Evolutionary conservation across 2,329 filamentous ascomycete genomes (phyloP).

Genomic region (Fusarium secorum): DNA sequence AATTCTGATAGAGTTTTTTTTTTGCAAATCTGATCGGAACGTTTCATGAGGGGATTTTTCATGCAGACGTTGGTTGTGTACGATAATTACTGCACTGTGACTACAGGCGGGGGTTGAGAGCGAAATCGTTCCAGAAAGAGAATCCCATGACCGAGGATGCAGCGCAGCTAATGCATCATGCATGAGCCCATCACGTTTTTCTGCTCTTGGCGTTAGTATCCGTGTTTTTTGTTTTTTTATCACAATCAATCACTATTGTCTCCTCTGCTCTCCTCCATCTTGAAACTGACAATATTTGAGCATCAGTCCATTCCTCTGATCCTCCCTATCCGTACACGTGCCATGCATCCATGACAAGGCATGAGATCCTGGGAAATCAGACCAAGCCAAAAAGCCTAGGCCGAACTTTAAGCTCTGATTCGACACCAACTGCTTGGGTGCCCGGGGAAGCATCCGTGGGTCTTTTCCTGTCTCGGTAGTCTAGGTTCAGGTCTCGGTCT

Average conservation of each 20-base stretch:
- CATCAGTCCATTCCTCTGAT: not conserved
- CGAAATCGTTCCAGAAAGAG: slow-evolving; percentile 25
- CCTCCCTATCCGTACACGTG: not conserved
- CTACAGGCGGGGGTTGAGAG: slow-evolving; percentile 5
- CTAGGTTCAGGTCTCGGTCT: not conserved
- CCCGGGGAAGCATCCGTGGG: slow-evolving; percentile 31
- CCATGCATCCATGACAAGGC: not conserved
- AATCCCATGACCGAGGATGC: slow-evolving; percentile 29
- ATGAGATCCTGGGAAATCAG: not conserved
- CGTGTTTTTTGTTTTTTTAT: not conserved
- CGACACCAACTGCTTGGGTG: slow-evolving; percentile 28
- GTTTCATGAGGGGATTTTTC: not conserved
- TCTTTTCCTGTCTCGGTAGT: slow-evolving; percentile 16
- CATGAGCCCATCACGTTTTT: slow-evolving; percentile 24
- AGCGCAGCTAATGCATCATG: slow-evolving; percentile 24
- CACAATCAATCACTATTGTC: not conserved
- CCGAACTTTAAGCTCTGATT: slow-evolving; percentile 19
- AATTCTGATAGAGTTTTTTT: slow-evolving; percentile 4
- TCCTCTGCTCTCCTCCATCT: not conserved
- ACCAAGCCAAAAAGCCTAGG: not conserved
- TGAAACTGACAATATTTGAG: not conserved
- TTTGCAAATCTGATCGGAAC: not conserved
- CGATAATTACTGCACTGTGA: not conserved
- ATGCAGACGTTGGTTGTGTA: not conserved
- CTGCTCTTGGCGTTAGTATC: slow-evolving; percentile 13